phyloP scores from a whole-genome alignment of 176 grass and related monocot species.

The Miscanthus lutarioriparius region DNA sequence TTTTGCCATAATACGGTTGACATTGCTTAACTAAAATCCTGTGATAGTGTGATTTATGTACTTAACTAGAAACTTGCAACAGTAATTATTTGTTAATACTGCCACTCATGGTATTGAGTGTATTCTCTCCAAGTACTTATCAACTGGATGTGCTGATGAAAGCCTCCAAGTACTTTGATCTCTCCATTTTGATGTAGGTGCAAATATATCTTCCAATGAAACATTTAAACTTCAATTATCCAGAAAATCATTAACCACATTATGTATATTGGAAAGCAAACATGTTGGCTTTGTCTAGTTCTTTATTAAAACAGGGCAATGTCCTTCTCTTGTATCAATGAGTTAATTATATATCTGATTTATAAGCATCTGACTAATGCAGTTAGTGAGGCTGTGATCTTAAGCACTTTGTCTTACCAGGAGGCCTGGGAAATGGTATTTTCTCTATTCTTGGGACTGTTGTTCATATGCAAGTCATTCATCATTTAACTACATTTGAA shows the following conservation, averaged over 20 bases:
- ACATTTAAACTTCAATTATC: neutral
- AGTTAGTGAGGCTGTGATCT: constrained; percentile 98
- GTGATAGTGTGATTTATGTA: neutral
- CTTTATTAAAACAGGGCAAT: neutral
- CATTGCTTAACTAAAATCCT: neutral
- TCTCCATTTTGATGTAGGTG: neutral
- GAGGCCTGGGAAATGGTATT: constrained; percentile 99
- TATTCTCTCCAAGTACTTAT: neutral
- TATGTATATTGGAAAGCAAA: neutral
- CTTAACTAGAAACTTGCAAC: neutral
- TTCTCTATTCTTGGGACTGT: constrained; percentile 26
- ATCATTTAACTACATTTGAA: neutral
- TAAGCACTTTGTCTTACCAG: constrained; percentile 93
- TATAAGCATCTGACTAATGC: constrained; percentile 42
- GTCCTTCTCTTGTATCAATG: constrained; percentile 8
- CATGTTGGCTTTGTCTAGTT: constrained; percentile 6
- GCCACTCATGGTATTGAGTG: neutral
- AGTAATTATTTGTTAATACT: neutral
- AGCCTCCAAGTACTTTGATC: neutral
- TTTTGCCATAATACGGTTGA: neutral
- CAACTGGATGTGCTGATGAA: neutral
- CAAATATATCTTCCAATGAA: neutral
- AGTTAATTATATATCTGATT: neutral
- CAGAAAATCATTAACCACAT: neutral
- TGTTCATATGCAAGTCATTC: constrained; percentile 1